Percentiles rank a stretch among this genome's conserved stretches.
Conservation (phyloP, 129 eudicot species). For the Ambrosia artemisiifolia region DNA sequence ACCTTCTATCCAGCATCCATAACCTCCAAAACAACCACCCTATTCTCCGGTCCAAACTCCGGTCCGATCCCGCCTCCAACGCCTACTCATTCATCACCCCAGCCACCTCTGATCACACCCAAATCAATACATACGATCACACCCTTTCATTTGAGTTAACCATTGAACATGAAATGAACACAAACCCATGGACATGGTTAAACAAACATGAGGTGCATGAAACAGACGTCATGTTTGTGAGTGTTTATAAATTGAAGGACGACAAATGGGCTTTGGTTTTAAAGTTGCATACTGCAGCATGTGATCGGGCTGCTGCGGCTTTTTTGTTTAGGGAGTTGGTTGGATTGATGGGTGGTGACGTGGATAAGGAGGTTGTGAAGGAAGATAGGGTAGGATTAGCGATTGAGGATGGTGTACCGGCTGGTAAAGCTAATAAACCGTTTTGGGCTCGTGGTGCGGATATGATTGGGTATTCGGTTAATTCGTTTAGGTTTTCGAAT, state of each 20-base stretch:
- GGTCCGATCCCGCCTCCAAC: constrained; percentile 39
- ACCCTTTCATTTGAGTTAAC: constrained; percentile 33
- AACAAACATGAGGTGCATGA: constrained; percentile 11
- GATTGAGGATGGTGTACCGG: constrained; percentile 70
- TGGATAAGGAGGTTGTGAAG: constrained; percentile 21
- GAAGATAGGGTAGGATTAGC: constrained; percentile 54
- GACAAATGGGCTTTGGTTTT: constrained; percentile 49
- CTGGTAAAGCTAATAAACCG: constrained; percentile 64
- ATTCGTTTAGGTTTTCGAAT: constrained; percentile 72
- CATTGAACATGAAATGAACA: constrained; percentile 57
- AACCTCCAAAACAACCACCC: constrained; percentile 62
- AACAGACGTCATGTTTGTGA: constrained; percentile 47
- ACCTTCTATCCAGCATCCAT: constrained; percentile 58
- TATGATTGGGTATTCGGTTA: constrained; percentile 86
- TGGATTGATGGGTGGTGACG: constrained; percentile 30
- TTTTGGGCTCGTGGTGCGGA: constrained; percentile 91
- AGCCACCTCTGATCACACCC: constrained; percentile 26
- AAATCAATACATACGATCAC: constrained; percentile 19
- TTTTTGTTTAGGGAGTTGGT: constrained; percentile 48
- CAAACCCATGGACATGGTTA: constrained; percentile 38
- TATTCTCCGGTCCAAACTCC: constrained; percentile 75
- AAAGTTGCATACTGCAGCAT: constrained; percentile 69
- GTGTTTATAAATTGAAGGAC: constrained; percentile 35
- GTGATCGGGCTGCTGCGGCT: constrained; percentile 73
- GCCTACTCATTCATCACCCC: constrained; percentile 47